Base-by-base conservation (phyloP, 768 basidiomycete species). In the Naganishia antarctica region DNA sequence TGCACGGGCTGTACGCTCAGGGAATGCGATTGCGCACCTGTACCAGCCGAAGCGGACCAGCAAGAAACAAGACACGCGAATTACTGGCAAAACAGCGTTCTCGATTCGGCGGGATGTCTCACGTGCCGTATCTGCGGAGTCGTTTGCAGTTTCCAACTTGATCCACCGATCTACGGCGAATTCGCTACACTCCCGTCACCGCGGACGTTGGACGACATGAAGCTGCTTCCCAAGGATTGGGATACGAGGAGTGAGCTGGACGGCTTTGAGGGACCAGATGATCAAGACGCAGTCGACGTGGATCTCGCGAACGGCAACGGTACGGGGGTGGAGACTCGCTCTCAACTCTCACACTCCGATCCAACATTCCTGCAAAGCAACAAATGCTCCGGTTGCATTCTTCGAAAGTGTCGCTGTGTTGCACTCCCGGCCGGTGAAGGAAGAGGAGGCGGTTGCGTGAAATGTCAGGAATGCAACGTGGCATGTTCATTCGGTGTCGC, bases 81-180 rank as follows among this genome's bases (percentile, higher is more conserved):
- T 16, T 40, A 57, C 34, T 40, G 53, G 18, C 53, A 57, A 40
- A 57, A 57, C 23, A 40, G 21, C 21, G 53, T 57, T 6, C 53
- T 57, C n/a, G 53, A 57, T n/a, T 37, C 53, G 34, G 53, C 53
- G n/a, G 53, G 53, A 23, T 57, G 53, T 57, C 53, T 57, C 53
- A 57, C 53, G 3, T 57, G 53, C 26, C 32, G 53, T 16, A 34
- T 57, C 37, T 57, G 53, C 53, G 53, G 53, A 21, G 53, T 57
- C 53, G 37, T 57, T 9, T 57, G 53, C 37, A 57, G 53, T 34
- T 57, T 57, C 26, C 18, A n/a, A 29, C 53, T 57, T 8, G 53
- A 57, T 25, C 53, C 53, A 40, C 53, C 53, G 3, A 57, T 57
- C 23, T 57, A 57, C 16, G 53, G 53, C 7, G 53, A 57, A 23